Base-by-base conservation (phyloP, 768 basidiomycete genomes). In the Russula abietina region DNA sequence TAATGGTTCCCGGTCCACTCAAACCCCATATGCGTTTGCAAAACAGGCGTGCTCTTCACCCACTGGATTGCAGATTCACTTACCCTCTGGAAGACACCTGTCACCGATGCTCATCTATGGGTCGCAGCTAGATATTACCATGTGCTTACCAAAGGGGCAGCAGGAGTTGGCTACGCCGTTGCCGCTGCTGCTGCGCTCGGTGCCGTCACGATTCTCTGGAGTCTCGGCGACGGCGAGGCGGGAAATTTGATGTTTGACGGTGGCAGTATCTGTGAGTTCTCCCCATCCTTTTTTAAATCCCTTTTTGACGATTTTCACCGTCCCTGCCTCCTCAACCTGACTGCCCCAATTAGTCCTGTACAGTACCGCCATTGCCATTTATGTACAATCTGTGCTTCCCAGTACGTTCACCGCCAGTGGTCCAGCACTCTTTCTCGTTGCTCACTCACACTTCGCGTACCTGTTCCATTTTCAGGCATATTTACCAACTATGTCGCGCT, bases 61-160 rank as follows among this genome's bases (percentile, higher is more conserved):
- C 88, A 93, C 71, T 93, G 91, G 91, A 92, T 91, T 65, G 91
- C 91, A n/a, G 91, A 93, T 78, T 92, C 90, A 1, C 77, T 91
- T 56, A 93, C 91, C 38, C 79, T 93, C 45, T 93, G 91, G 91
- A 91, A 89, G 76, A 84, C 88, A 14, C 90, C 91, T 48, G 68
- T 75, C 68, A 92, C 88, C n/a, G 90, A 93, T 69, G 84, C 85
- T 65, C 83, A 88, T 67, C 79, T 93, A 14, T 91, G 89, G 87
- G 87, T 84, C 9, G 86, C 91, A 2, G 91, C 91, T 8, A 76
- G 81, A 57, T 93, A 93, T 73, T 93, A 93, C 72, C 81, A 88
- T 39, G 84, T 90, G 61, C 80, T 93, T 59, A 80, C 89, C 26
- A 87, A 83, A 65, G 83, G 81, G 11, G 85, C 89, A 3, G 69